Conservation (phyloP, 495 filamentous ascomycete species). For the Aspergillus wentii region DNA sequence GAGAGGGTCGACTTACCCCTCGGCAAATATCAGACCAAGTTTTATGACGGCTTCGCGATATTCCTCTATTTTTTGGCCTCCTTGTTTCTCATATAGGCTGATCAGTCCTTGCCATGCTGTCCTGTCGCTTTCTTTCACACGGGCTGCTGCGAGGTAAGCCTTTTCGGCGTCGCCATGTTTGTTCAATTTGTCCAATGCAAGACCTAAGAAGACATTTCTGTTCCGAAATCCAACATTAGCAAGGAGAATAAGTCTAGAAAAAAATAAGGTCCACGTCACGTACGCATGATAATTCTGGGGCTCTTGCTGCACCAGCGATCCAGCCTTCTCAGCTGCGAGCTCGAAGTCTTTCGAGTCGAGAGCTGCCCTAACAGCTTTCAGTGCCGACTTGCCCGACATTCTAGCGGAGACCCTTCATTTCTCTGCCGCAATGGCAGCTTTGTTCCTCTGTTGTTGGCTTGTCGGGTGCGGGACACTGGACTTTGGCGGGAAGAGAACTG, state of each 20-base stretch:
- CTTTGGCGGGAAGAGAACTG: not conserved
- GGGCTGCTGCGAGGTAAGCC: conserved; percentile 71
- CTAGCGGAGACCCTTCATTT: conserved; percentile 15
- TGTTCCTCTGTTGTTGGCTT: not conserved
- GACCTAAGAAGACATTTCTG: conserved; percentile 77
- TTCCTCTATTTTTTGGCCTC: conserved; percentile 58
- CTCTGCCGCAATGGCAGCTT: conserved; percentile 4
- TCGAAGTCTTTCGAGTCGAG: conserved; percentile 78
- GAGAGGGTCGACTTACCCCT: conserved; percentile 46
- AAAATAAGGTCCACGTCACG: conserved; percentile 12
- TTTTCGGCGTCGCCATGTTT: conserved; percentile 65
- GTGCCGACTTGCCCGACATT: conserved; percentile 66
- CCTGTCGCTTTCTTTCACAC: conserved; percentile 53
- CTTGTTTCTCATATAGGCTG: conserved; percentile 76
- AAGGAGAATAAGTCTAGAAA: too few species aligned
- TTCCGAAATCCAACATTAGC: conserved; percentile 6
- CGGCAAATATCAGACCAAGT: conserved; percentile 69
- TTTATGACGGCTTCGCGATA: conserved; percentile 68
- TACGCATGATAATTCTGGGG: conserved; percentile 79
- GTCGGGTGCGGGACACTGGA: not conserved
- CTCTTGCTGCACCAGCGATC: conserved; percentile 63
- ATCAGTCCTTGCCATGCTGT: conserved; percentile 91
- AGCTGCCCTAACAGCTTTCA: conserved; percentile 78
- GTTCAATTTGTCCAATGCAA: conserved; percentile 71
- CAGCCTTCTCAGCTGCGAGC: conserved; percentile 62